Evolutionary conservation across 148 eudicot species (phyloP).

Genomic region (Dianthus caryophyllus): DNA sequence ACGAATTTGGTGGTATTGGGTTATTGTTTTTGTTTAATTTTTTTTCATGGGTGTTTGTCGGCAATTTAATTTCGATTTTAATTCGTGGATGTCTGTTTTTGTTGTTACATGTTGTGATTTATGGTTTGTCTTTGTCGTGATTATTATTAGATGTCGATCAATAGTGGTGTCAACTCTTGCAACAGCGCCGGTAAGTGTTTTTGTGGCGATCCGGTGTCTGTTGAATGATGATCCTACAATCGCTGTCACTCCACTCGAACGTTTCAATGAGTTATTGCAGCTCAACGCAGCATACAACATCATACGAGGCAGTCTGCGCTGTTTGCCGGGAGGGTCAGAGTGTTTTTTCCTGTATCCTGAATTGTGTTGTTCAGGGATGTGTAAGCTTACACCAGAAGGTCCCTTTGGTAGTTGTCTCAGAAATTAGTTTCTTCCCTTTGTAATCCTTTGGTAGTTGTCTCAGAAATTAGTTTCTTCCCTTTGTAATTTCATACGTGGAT

Average conservation of each 20-base stretch:
- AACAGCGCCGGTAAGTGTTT: too few relatives aligned
- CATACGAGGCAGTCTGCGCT: not conserved
- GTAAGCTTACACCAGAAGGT: slow-evolving; percentile 10
- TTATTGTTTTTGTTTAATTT: too few relatives aligned
- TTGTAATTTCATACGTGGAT: not conserved
- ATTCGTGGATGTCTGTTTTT: too few relatives aligned
- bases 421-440: not conserved
- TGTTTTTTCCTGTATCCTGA: slow-evolving; percentile 10
- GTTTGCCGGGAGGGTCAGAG: not conserved
- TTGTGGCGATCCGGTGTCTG: too few relatives aligned
- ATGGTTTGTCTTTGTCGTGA: too few relatives aligned
- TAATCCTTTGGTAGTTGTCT: slow-evolving; percentile 5
- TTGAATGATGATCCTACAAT: slow-evolving; percentile 5
- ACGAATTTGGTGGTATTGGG: too few relatives aligned
- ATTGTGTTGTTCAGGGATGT: slow-evolving; percentile 16
- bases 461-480: not conserved
- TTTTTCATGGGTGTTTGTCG: too few relatives aligned
- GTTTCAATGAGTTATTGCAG: not conserved
- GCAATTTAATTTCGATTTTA: too few relatives aligned
- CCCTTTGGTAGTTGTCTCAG: slow-evolving; percentile 7
- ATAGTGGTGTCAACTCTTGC: too few relatives aligned
- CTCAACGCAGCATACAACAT: not conserved
- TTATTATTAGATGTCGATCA: too few relatives aligned
- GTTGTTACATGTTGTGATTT: too few relatives aligned
- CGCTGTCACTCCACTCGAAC: not conserved